Evolutionary conservation across 140 eudicot species (phyloP).

Genomic region (Anethum foeniculum): DNA sequence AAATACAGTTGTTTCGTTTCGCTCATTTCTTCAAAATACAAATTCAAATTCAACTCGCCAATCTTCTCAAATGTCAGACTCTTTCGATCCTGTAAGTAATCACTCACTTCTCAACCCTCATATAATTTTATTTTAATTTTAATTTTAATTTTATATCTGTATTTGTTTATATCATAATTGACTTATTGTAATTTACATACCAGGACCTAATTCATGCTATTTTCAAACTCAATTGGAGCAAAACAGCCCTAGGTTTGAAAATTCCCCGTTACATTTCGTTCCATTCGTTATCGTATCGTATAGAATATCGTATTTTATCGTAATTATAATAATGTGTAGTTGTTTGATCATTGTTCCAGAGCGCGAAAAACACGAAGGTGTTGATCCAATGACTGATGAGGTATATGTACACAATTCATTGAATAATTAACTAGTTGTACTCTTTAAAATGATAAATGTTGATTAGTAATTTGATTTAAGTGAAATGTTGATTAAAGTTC

Average conservation of each 20-base stretch:
- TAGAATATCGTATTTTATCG: slow-evolving; percentile 4
- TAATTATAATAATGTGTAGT: not conserved
- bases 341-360: slow-evolving; percentile 27
- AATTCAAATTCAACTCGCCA: not conserved
- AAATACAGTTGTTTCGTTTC: not conserved
- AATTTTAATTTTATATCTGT: too few relatives aligned
- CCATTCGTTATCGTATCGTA: not conserved
- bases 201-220: slow-evolving; percentile 62
- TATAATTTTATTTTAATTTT: not conserved
- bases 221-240: slow-evolving; percentile 53
- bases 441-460: not conserved
- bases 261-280: not conserved
- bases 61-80: not conserved
- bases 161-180: not conserved
- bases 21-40: not conserved
- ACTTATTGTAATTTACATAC: not conserved
- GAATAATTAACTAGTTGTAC: too few relatives aligned
- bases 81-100: slow-evolving; percentile 9
- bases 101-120: not conserved
- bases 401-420: slow-evolving; percentile 14
- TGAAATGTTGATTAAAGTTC: too few relatives aligned
- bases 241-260: slow-evolving; percentile 45
- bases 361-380: slow-evolving; percentile 39
- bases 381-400: slow-evolving; percentile 45
- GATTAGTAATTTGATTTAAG: too few relatives aligned